Evolutionary conservation across 305 asterid genomes (phyloP), one percentile per base, ranked within the genome.

Genomic region (Fraxinus floribunda): DNA sequence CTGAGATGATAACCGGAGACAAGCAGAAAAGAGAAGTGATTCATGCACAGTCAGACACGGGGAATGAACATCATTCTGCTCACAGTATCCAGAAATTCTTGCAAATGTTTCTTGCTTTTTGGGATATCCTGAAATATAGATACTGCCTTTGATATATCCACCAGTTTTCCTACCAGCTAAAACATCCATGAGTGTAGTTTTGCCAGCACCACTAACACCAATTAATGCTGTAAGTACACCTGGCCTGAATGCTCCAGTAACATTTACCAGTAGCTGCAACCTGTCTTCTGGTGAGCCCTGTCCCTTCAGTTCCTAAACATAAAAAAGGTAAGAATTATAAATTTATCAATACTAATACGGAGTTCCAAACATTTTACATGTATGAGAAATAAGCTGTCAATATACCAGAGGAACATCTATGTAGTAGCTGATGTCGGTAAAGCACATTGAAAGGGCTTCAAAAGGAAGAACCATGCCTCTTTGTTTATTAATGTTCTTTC

Each of bases 201-300:
- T 94, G 26, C 98, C 98, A 70, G 98, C 98, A 81, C 98, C 98
- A 75, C 98, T 94, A n/a, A 93, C 98, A 57, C 98, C 98, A 44
- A 94, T 91, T 83, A 94, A 86, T 77, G 98, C 98, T 44, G 98
- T 94, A 70, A 94, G 95, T 77, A 94, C 91, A 8, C 97, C 95
- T 0, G 98, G 98, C 76, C 85, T 90, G 79, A 94, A 93, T 79
- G 95, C 95, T 73, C 98, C 98, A 8, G 95, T 92, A 38, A 94
- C 91, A 79, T 91, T 86, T 34, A 81, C 91, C 79, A 93, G 87
- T 74, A 93, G 86, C 88, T 89, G 94, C 81, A 93, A 78, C 83
- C 82, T 90, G 79, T 90, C 93, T 80, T 88, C 94, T 32, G 55
- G 86, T 52, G 90, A 8, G 76, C 95, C 92, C 70, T 90, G 92